Conservation (phyloP, 23 red algal genomes). For the Gracilariopsis chorda region DNA sequence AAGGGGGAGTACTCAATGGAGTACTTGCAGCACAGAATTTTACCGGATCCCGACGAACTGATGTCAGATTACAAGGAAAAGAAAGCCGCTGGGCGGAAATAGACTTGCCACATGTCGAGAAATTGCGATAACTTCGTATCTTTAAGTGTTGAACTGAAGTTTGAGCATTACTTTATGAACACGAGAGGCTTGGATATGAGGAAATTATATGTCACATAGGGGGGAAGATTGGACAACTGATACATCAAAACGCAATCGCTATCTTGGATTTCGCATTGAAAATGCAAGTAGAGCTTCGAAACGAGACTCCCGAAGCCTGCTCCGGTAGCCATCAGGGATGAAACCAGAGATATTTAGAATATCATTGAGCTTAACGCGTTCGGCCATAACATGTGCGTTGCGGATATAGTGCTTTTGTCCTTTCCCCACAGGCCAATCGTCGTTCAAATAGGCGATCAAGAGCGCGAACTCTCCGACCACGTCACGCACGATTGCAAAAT, state of each 20-base stretch:
- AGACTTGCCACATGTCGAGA: neutral
- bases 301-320: neutral
- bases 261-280: neutral
- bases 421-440: neutral
- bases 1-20: constrained; percentile 99
- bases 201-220: neutral
- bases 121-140: neutral
- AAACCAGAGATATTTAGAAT: neutral
- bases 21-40: constrained; percentile 61
- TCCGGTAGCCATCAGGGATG: neutral
- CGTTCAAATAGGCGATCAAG: neutral
- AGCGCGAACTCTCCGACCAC: neutral
- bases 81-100: constrained; percentile 69
- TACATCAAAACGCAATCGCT: neutral
- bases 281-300: neutral
- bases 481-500: constrained; percentile 11
- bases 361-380: neutral
- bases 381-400: neutral
- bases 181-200: neutral
- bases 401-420: neutral
- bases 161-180: neutral
- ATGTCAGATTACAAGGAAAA: constrained; percentile 66
- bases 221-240: too few relatives aligned
- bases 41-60: constrained; percentile 31
- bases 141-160: neutral